phyloP scores from a whole-genome alignment of 495 filamentous ascomycete genomes.

The Penicillium odoratum region DNA sequence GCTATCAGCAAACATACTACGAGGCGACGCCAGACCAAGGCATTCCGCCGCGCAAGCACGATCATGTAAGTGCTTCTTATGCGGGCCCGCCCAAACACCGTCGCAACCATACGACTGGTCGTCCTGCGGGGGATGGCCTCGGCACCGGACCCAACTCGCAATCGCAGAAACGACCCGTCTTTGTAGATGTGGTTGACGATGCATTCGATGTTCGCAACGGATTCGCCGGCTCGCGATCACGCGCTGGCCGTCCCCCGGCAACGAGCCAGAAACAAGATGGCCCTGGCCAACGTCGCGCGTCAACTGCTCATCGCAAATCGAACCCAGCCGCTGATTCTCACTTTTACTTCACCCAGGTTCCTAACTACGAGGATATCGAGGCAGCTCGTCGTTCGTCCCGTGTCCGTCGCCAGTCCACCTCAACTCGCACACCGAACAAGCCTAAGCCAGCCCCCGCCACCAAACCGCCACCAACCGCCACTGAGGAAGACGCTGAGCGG shows the following conservation, averaged over 20 bases:
- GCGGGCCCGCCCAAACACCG: conserved; percentile 39
- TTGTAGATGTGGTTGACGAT: conserved; percentile 56
- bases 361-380: conserved; percentile 44
- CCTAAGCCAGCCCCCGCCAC: conserved; percentile 44
- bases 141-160: conserved; percentile 38
- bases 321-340: conserved; percentile 54
- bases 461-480: conserved; percentile 66
- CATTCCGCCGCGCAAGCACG: conserved; percentile 53
- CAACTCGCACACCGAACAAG: conserved; percentile 45
- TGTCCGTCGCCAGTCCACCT: conserved; percentile 51
- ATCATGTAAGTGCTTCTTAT: conserved; percentile 60
- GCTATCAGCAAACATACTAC: conserved; percentile 41
- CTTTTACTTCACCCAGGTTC: conserved; percentile 53
- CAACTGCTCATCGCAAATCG: conserved; percentile 45
- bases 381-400: conserved; percentile 42
- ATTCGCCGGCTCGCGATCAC: conserved; percentile 31
- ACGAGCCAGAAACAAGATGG: conserved; percentile 27
- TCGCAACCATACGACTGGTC: conserved; percentile 41
- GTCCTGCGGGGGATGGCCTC: conserved; percentile 43
- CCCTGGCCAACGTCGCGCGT: conserved; percentile 37
- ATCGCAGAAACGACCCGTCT: conserved; percentile 53
- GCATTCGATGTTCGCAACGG: conserved; percentile 43
- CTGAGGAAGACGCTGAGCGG: conserved; percentile 77
- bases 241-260: conserved; percentile 27
- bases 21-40: conserved; percentile 49